These are phyloP conservation scores for Candida nemodendra DNA, from an alignment of 805 yeast species.

Conservation along the genomic window DNA sequence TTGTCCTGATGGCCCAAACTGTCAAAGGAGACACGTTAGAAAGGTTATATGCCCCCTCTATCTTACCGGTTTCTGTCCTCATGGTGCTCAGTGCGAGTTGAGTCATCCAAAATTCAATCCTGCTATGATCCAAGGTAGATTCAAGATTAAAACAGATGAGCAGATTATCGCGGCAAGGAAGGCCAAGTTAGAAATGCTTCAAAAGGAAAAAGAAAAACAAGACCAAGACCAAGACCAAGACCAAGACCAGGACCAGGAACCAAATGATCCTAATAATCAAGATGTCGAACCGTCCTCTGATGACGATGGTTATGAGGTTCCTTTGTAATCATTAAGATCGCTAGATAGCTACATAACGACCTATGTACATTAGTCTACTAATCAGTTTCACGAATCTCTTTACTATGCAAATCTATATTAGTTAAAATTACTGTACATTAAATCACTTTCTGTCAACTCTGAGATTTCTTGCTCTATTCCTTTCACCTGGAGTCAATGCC, in stretches of 20 bases:
- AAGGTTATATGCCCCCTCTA: slow-evolving; percentile 75
- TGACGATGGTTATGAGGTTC: slow-evolving; percentile 9
- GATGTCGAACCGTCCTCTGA: no score
- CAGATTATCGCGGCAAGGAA: slow-evolving; percentile 30
- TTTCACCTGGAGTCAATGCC: slow-evolving; percentile 77
- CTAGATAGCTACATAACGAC: no score
- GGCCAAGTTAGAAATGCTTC: slow-evolving; percentile 24
- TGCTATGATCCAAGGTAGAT: slow-evolving; percentile 41
- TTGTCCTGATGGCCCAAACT: slow-evolving; percentile 87
- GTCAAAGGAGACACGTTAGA: slow-evolving; percentile 77
- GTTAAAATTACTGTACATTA: slow-evolving; percentile 4
- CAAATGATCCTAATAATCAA: background rate
- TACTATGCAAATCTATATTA: no score
- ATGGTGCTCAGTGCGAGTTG: slow-evolving; percentile 73
- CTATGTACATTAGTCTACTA: slow-evolving; percentile 1
- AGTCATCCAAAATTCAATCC: slow-evolving; percentile 80
- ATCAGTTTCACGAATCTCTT: no score
- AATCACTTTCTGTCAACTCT: slow-evolving; percentile 42
- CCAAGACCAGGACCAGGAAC: background rate
- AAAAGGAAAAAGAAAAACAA: slow-evolving; percentile 18
- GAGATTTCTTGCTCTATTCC: slow-evolving; percentile 57
- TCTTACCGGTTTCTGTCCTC: slow-evolving; percentile 90
- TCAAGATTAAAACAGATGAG: slow-evolving; percentile 45
- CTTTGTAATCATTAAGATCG: slow-evolving; percentile 2
- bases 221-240: slow-evolving; percentile 8